Evolutionary conservation across 108 stramenopile species (phyloP), one percentile per base, ranked within the genome.

Genomic region (Hondaea fermentalgiana): DNA sequence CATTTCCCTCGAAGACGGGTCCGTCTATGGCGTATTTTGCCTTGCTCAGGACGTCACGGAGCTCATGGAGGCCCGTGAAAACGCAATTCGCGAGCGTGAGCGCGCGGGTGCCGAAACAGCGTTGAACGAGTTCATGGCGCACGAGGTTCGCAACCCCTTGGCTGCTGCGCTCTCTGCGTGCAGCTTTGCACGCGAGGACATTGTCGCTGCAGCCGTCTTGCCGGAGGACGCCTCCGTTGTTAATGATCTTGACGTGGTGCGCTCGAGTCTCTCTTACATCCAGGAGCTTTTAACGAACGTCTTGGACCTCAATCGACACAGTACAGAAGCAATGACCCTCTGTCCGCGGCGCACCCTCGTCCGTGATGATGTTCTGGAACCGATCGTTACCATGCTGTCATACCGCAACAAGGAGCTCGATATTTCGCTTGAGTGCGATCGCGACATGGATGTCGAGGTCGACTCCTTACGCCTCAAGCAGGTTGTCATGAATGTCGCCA

Each of bases 91-190:
- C 49, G 76, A 47, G 76, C 49, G 51, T 12, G 76, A 83, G 28
- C 76, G 76, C 76, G 76, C 76, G 25, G 3, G 49, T 35, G 45
- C 76, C 6, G 76, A 83, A 23, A 28, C 76, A 55, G 49, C 49
- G 51, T 45, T 83, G 23, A 83, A 83, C 76, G 76, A 83, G 51
- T 83, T 83, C 51, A 83, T 83, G 49, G 76, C 76, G 19, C 76
- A 83, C 51, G 76, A 83, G 76, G 76, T 83, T 43, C 76, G 76
- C 23, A 83, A 83, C 51, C 76, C 76, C 6, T 23, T 83, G 51
- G 45, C 76, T 23, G 51, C 51, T 45, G 76, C 76, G 8, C 45
- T 83, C 6, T 83, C 76, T 3, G 76, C 76, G 6, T 53, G 45
- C 49, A 47, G 76, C 76, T 83, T 83, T 3, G 64, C 42, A 23